Percentiles rank a stretch among this genome's conserved stretches.
These are phyloP conservation scores for Hydnum rufescens DNA, from an alignment of 768 basidiomycete species.

Conservation along the genomic window DNA sequence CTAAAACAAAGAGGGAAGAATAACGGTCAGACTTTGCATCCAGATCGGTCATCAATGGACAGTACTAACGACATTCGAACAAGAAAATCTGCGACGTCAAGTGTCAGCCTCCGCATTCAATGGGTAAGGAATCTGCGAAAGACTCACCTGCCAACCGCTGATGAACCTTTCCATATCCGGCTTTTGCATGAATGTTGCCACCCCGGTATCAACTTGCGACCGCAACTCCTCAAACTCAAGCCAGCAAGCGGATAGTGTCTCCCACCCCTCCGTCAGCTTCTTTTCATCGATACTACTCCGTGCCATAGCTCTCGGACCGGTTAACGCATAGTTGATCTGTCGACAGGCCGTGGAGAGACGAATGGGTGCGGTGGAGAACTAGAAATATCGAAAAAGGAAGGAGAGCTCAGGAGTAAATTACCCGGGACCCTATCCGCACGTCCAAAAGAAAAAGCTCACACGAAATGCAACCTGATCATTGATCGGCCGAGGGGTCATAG, in stretches of 20 bases:
- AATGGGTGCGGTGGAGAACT: conserved; percentile 38
- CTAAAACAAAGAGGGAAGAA: conserved; percentile 18
- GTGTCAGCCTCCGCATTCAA: not conserved
- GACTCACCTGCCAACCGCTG: conserved; percentile 67
- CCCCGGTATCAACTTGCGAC: conserved; percentile 15
- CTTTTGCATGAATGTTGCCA: conserved; percentile 20
- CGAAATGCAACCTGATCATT: not conserved
- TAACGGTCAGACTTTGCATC: not conserved
- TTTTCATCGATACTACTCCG: conserved; percentile 38
- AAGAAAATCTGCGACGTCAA: conserved; percentile 46
- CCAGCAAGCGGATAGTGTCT: conserved; percentile 63
- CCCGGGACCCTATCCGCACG: conserved; percentile 8
- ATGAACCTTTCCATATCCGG: conserved; percentile 49
- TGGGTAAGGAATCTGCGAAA: not conserved
- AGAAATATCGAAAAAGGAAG: conserved; percentile 7
- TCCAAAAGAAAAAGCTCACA: conserved; percentile 9
- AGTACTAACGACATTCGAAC: conserved; percentile 66
- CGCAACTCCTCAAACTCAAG: conserved; percentile 57
- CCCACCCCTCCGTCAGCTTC: conserved; percentile 65
- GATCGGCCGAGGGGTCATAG: conserved; percentile 16
- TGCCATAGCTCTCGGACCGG: conserved; percentile 54
- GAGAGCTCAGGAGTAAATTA: too few relatives aligned
- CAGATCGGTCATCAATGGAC: conserved; percentile 1
- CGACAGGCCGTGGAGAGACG: conserved; percentile 61
- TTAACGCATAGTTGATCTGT: conserved; percentile 55